Percentiles rank a stretch among this genome's conserved stretches.
These are phyloP conservation scores for Ophiostoma montium DNA, from an alignment of 2,329 filamentous ascomycete species.

Conservation along the genomic window DNA sequence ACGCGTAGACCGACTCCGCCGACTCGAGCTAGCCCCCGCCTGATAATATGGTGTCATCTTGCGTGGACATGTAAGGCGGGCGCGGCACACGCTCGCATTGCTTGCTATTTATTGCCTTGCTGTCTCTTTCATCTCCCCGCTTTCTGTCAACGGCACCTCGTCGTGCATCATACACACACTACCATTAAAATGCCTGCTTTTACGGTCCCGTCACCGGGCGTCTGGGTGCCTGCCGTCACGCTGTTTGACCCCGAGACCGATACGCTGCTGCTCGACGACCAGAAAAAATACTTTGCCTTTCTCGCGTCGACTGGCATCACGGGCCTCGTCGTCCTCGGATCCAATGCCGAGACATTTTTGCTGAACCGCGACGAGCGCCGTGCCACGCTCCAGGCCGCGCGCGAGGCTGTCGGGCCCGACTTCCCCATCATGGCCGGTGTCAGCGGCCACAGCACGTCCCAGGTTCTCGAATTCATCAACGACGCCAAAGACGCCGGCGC, in stretches of 20 bases:
- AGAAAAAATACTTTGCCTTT: conserved; percentile 19
- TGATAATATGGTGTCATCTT: no score
- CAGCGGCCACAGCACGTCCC: conserved; percentile 48
- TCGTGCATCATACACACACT: neutral
- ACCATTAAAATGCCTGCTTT: neutral
- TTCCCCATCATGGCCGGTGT: conserved; percentile 51
- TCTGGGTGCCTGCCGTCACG: conserved; percentile 23
- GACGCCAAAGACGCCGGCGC: conserved; percentile 48
- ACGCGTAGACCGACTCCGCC: no score
- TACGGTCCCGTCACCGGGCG: conserved; percentile 16
- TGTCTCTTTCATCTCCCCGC: neutral
- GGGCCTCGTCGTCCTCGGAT: conserved; percentile 21
- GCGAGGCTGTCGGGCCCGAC: conserved; percentile 34
- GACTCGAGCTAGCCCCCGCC: no score
- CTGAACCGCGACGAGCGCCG: conserved; percentile 21
- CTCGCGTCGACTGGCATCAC: conserved; percentile 18
- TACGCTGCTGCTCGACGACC: conserved; percentile 17
- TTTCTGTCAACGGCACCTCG: neutral
- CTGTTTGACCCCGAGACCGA: conserved; percentile 20
- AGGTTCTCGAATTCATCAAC: conserved; percentile 43
- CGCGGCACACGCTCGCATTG: no score
- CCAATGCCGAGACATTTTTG: conserved; percentile 22
- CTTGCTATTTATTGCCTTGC: no score
- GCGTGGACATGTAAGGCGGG: no score
- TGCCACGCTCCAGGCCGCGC: conserved; percentile 39